Base-by-base conservation (phyloP, 2,329 filamentous ascomycete genomes). In the Mycocentrospora acerina region DNA sequence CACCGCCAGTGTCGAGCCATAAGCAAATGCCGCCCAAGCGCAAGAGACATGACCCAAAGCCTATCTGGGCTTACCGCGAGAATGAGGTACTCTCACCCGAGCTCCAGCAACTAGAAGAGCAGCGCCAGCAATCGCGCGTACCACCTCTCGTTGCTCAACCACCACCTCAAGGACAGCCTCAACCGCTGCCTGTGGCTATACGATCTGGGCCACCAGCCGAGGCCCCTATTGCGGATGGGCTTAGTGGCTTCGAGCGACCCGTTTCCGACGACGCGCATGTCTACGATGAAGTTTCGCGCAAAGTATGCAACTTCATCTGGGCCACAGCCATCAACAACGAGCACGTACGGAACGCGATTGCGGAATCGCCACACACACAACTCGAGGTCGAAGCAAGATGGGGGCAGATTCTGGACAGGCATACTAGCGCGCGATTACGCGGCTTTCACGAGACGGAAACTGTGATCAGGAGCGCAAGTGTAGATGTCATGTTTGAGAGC, bases 381-480 rank as follows among this genome's bases (percentile, higher is more conserved):
- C 83, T 96, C 36, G 93, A 98, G 68, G 87, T 98, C 37, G 93
- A 98, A 70, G 93, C 90, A 8, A 97, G 97, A 67, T 75, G 97
- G 32, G 93, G 93, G 13, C 85, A 82, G 17, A 76, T 97, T 11
- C 82, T 81, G 59, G 79, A 84, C 44, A 86, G 81, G 6, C 80
- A 85, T 40, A 75, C 83, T 31, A 79, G 88, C n/a, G 71, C 90
- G 17, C 71, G 78, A 8, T 69, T 90, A 8, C 80, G 81, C 5
- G 76, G 93, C 4, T 67, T 77, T 15, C 84, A 87, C 1, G 86
- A 93, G 62, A 85, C 81, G 32, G 72, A 67, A 35, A 61, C 57
- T 30, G 55, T 66, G 17, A 32, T 67, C 10, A 53, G 51, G 30
- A 50, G 40, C 9, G 42, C 51, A 8, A 40, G 41, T 3, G 27